Evolutionary conservation across 306 rosid genomes (phyloP).

Genomic region (Sesbania bispinosa): DNA sequence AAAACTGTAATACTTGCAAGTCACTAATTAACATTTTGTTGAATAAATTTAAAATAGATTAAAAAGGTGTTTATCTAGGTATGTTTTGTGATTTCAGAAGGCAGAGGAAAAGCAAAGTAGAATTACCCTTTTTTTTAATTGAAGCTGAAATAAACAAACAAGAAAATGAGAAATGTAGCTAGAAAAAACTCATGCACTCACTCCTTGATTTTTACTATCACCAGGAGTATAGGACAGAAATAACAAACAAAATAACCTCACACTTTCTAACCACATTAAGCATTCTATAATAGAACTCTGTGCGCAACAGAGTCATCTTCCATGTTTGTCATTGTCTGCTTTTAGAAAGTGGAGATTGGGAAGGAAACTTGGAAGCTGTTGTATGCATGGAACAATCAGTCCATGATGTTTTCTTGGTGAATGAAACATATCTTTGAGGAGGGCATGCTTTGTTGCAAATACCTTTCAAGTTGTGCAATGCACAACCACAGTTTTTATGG

Average conservation of each 20-base stretch:
- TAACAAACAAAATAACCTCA: neutral
- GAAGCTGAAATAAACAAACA: neutral
- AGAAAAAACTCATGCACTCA: neutral
- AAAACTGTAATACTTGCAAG: too few species aligned
- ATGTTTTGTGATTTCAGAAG: neutral
- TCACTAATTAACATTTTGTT: too few species aligned
- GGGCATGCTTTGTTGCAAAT: constrained; percentile 16
- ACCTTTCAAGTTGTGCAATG: constrained; percentile 45
- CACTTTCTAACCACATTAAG: neutral
- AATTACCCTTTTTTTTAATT: neutral
- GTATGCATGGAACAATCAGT: constrained; percentile 2
- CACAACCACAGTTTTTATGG: constrained; percentile 79
- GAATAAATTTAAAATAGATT: too few species aligned
- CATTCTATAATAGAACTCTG: neutral
- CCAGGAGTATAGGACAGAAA: too few species aligned
- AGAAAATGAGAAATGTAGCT: neutral
- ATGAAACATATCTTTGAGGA: constrained; percentile 28
- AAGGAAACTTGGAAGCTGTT: constrained; percentile 17
- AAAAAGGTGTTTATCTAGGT: too few species aligned
- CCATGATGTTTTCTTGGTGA: constrained; percentile 43
- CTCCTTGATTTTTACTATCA: constrained; percentile 9
- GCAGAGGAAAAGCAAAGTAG: neutral
- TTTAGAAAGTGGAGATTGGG: constrained; percentile 6
- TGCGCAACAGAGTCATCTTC: neutral
- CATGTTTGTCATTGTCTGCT: neutral